Base-by-base conservation (phyloP, 202 grass and related monocot species). In the Dendrocalamus latiflorus region DNA sequence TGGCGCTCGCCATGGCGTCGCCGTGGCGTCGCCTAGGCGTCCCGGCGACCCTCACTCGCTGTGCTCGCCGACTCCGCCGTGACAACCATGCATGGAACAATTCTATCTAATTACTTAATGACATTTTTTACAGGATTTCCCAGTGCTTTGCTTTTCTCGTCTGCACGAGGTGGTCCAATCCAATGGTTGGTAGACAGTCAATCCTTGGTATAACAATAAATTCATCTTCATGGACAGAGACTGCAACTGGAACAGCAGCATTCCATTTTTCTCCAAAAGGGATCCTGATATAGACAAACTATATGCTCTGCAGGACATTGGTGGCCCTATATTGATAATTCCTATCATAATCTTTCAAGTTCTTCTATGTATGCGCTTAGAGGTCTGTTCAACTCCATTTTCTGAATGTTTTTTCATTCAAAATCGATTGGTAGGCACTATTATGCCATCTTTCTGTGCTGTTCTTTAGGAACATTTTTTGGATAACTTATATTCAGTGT, bases 321-420 rank as follows among this genome's bases (percentile, higher is more conserved):
- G 92, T 88, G 85, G 87, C 47, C 79, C 77, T 78, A 66, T 94
- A 65, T 83, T 94, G 75, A 90, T 86, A 84, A 87, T 92, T 88
- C 92, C 92, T 65, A 60, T 86, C 24, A 50, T 90, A 70, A 33
- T 74, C 84, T 92, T 84, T 78, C 79, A 92, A 82, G 85, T 92
- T 94, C 80, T 92, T 78, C 79, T 94, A n/a, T 92, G 92, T 86
- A 88, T 90, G 92, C 87, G 53, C 71, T 67, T 94, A 73, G 92
- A 94, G 87, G 92, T 94, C 18, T 91, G 88, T 70, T 68, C 22
- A 69, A 41, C 45, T 85, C 53, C 48, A 59, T 78, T 63, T 81
- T 43, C 65, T 18, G 68, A 57, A 68, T 70, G 10, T 78, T 85
- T 72, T 67, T 50, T 45, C 12, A n/a, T 53, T 22, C 11, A 48